Evolutionary conservation across 2,329 filamentous ascomycete genomes (phyloP), one percentile per base, ranked within the genome.

Genomic region (Ceratocystis ficicola): DNA sequence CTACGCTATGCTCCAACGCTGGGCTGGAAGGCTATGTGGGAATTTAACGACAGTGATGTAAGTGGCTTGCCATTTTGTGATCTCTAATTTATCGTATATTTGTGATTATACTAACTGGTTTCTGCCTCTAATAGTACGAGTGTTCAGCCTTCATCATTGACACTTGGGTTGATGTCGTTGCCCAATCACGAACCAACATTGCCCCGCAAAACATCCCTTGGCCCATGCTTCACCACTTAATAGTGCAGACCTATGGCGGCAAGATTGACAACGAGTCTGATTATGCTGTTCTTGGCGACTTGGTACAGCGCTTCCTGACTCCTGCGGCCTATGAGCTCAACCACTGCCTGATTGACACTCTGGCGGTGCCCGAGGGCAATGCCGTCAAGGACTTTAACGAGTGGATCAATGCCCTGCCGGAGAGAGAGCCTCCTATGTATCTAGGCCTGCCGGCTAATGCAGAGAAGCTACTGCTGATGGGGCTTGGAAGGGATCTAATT

Each of bases 1-100:
- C 80, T 99, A 69, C 88, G 94, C 69, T 99, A 99, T 74, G 92
- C 93, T 28, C 95, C 94, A 0, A 93, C 83, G 66, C 80, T 99
- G 65, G 94, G 94, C 68, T 99, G 94, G 94, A 96, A 95, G 79
- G 90, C 91, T 65, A 96, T 96, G 81, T 99, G 95, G 94, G 95
- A 99, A 76, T 99, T 99, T 76, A 99, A 99, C 74, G 95, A 99
- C 76, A 95, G 92, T 71, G 94, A 99, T 77, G 90, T 95, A 84
- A 88, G 89, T 86, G 70, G 52, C 7, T n/a, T 17, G 7, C 30
- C 20, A 44, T 22, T 10, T 52, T 20, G 2, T 8, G 48, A 2
- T 55, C 5, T 52, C 28, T 15, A 28, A n/a, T 28, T n/a, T 46
- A 41, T 20, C 48, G 15, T 55, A 32, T 22, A 32, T 57, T 12